Conservation (phyloP, 2,329 filamentous ascomycete species). For the Spiromastix sp. region DNA sequence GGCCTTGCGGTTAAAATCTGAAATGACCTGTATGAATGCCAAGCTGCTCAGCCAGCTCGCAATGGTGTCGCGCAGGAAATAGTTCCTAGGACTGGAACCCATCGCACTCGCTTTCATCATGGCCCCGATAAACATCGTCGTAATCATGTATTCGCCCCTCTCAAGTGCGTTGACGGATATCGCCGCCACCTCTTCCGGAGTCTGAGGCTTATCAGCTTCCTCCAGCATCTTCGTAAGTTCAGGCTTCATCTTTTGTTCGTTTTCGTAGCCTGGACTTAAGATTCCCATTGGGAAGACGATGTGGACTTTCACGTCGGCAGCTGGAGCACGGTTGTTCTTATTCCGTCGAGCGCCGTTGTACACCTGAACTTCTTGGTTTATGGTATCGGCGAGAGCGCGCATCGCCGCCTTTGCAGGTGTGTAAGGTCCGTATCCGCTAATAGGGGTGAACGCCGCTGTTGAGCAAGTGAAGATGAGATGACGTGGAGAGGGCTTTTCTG, state of each 20-base stretch:
- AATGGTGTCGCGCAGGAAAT: slow-evolving; percentile 43
- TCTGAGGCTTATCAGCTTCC: slow-evolving; percentile 69
- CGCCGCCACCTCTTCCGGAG: slow-evolving; percentile 65
- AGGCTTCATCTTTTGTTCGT: slow-evolving; percentile 72
- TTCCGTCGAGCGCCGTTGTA: slow-evolving; percentile 58
- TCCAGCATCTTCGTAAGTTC: slow-evolving; percentile 69
- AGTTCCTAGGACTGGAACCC: slow-evolving; percentile 44
- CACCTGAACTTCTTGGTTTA: slow-evolving; percentile 73
- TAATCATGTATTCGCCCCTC: slow-evolving; percentile 67
- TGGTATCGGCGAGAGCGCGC: slow-evolving; percentile 68
- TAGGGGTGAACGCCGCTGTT: slow-evolving; percentile 60
- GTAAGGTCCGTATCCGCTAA: slow-evolving; percentile 78
- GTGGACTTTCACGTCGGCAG: slow-evolving; percentile 66
- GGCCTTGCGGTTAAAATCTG: slow-evolving; percentile 47
- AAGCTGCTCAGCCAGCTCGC: slow-evolving; percentile 44
- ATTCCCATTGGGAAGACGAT: slow-evolving; percentile 81
- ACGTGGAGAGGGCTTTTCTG: slow-evolving; percentile 32
- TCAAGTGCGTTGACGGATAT: slow-evolving; percentile 65
- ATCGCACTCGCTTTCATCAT: slow-evolving; percentile 55
- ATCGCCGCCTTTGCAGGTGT: slow-evolving; percentile 77
- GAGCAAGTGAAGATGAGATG: slow-evolving; percentile 87
- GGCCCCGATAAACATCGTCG: slow-evolving; percentile 61
- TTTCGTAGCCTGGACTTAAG: slow-evolving; percentile 59
- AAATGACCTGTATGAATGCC: slow-evolving; percentile 46
- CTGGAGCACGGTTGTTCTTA: slow-evolving; percentile 29